These are phyloP conservation scores for Maudiozyma saulgeensis DNA, from an alignment of 805 yeast species.

Conservation along the genomic window DNA sequence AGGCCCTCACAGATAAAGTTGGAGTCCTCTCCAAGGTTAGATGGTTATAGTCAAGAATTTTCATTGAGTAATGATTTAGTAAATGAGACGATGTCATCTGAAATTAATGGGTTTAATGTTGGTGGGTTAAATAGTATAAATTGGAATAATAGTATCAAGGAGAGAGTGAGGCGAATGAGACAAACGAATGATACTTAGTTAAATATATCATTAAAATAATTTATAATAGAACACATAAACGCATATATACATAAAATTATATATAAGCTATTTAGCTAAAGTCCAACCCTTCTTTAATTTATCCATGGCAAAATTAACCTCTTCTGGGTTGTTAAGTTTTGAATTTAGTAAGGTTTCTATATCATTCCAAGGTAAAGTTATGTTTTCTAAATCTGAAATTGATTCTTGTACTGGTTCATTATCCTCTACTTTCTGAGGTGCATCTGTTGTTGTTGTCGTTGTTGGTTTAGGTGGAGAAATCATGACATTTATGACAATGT, in stretches of 20 bases:
- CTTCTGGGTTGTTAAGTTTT: conserved; percentile 26
- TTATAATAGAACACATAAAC: no score
- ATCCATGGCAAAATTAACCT: conserved; percentile 19
- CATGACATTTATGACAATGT: conserved; percentile 37
- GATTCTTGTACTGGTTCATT: conserved; percentile 3
- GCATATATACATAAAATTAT: not conserved
- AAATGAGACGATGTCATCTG: conserved; percentile 31
- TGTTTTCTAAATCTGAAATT: not conserved
- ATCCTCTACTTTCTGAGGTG: not conserved
- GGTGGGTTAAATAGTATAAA: conserved; percentile 37
- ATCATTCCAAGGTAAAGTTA: conserved; percentile 37
- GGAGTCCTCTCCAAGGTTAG: not conserved
- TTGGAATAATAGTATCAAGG: conserved; percentile 52
- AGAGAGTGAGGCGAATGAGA: conserved; percentile 36
- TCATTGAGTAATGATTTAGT: conserved; percentile 20
- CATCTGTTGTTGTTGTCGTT: not conserved
- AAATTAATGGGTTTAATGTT: conserved; percentile 31
- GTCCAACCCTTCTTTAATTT: conserved; percentile 36
- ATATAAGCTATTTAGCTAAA: conserved; percentile 17
- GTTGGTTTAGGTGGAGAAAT: conserved; percentile 21
- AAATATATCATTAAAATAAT: not conserved
- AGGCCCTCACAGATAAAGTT: not conserved
- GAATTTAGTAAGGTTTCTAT: conserved; percentile 30
- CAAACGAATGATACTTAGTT: not conserved
- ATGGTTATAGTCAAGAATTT: conserved; percentile 1